Percentiles rank a stretch among this genome's conserved stretches.
phyloP scores from a whole-genome alignment of 1,139 yeast species.

The Yarrowia galli region DNA sequence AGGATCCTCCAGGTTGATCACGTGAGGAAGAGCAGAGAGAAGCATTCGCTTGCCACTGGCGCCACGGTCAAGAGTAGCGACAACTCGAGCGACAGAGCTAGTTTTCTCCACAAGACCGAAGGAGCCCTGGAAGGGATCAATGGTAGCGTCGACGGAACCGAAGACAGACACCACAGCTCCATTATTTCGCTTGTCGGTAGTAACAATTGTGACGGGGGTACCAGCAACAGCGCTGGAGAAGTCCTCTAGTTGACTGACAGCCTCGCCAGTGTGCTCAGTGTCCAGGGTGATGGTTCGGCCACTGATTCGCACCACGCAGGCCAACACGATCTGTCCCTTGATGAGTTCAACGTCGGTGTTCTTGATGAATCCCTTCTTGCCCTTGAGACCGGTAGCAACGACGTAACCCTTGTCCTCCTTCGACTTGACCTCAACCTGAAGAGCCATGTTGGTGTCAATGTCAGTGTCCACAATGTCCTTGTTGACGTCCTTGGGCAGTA shows the following conservation, averaged over 20 bases:
- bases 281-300: slow-evolving; percentile 71
- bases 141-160: slow-evolving; percentile 77
- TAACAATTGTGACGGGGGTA: slow-evolving; percentile 73
- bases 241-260: slow-evolving; percentile 47
- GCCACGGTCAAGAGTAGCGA: slow-evolving; percentile 59
- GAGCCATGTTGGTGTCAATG: slow-evolving; percentile 73
- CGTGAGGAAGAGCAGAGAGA: slow-evolving; percentile 68
- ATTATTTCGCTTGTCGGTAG: slow-evolving; percentile 63
- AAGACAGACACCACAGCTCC: slow-evolving; percentile 71
- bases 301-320: slow-evolving; percentile 48
- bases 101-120: slow-evolving; percentile 70
- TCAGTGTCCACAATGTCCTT: slow-evolving; percentile 64
- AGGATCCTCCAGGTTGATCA: slow-evolving; percentile 52
- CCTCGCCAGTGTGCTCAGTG: slow-evolving; percentile 54
- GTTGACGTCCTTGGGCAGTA: slow-evolving; percentile 80
- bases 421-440: slow-evolving; percentile 80
- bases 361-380: slow-evolving; percentile 71
- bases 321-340: slow-evolving; percentile 54
- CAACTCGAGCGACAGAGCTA: slow-evolving; percentile 70
- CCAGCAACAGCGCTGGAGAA: slow-evolving; percentile 88
- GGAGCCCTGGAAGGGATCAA: slow-evolving; percentile 71
- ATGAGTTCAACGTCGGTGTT: slow-evolving; percentile 62
- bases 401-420: slow-evolving; percentile 92
- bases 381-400: slow-evolving; percentile 69
- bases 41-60: slow-evolving; percentile 62